Percentiles rank a stretch among this genome's conserved stretches.
phyloP scores from a whole-genome alignment of 2,329 filamentous ascomycete genomes.

The Phyllachora maydis region DNA sequence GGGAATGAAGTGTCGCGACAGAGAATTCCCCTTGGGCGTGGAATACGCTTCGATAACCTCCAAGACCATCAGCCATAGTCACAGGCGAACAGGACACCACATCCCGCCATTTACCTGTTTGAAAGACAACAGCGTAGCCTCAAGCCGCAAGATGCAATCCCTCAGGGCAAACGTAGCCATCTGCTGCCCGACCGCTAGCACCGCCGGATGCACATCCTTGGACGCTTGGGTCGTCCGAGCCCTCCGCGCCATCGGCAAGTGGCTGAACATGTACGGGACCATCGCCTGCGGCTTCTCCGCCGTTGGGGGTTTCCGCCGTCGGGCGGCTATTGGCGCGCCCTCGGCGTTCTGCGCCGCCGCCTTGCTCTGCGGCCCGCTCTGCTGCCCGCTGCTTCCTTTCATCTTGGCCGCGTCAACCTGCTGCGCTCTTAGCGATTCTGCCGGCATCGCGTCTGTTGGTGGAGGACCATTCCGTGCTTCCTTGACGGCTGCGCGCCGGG shows the following conservation, averaged over 20 bases:
- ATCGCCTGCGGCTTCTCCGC: constrained; percentile 25
- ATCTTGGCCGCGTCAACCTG: constrained; percentile 17
- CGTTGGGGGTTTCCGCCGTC: constrained; percentile 14
- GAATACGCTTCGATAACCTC: constrained; percentile 86
- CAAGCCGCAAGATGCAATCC: constrained; percentile 72
- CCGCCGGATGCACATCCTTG: constrained; percentile 67
- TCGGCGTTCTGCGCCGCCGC: constrained; percentile 12
- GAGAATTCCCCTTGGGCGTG: constrained; percentile 64
- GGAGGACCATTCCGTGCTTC: too few relatives aligned
- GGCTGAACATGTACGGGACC: constrained; percentile 57
- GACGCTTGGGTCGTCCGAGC: constrained; percentile 36
- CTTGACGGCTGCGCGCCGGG: constrained; percentile 56
- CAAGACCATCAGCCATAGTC: neutral
- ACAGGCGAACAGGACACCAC: neutral
- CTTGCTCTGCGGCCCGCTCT: constrained; percentile 16
- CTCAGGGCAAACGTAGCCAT: constrained; percentile 77
- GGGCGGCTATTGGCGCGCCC: constrained; percentile 13
- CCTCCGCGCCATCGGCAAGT: constrained; percentile 49
- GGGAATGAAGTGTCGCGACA: constrained; percentile 78
- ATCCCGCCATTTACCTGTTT: constrained; percentile 44
- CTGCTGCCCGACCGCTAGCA: constrained; percentile 72
- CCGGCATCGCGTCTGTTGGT: too few relatives aligned
- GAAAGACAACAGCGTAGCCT: constrained; percentile 75
- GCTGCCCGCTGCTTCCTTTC: constrained; percentile 26
- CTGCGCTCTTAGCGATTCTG: constrained; percentile 16